These are phyloP conservation scores for Seiridium unicorne DNA, from an alignment of 2,329 filamentous ascomycete genomes.

Conservation along the genomic window DNA sequence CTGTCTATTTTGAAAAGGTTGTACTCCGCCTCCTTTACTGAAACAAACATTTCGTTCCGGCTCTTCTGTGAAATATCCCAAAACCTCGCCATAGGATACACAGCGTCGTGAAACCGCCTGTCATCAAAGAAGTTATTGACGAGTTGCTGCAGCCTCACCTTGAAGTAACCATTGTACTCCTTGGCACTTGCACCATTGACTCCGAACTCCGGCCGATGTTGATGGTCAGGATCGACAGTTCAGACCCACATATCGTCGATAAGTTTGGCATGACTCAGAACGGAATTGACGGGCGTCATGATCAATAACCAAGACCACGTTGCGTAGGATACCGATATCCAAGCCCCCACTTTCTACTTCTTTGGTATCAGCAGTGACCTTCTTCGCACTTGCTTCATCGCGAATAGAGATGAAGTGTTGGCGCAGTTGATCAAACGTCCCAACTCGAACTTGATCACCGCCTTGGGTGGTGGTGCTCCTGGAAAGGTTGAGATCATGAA, in stretches of 20 bases:
- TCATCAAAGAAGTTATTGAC: constrained; percentile 4
- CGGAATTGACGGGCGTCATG: background rate
- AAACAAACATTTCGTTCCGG: background rate
- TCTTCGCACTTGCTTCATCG: background rate
- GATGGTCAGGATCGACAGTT: constrained; percentile 1
- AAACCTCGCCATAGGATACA: background rate
- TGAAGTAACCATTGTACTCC: background rate
- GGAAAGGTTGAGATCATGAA: too few relatives aligned
- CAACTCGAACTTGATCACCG: too few relatives aligned
- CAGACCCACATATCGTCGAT: constrained; percentile 4
- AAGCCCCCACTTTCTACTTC: background rate
- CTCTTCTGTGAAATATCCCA: background rate
- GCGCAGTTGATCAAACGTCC: too few relatives aligned
- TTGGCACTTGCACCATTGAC: background rate
- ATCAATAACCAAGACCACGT: background rate
- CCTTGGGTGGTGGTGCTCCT: too few relatives aligned
- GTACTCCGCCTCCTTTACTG: background rate
- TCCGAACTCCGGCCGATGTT: background rate
- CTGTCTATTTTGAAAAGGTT: background rate
- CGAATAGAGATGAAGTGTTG: background rate
- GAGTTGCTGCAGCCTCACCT: constrained; percentile 2
- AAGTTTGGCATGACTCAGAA: background rate
- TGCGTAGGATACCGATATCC: background rate
- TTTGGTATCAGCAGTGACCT: background rate
- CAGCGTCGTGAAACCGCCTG: background rate